Evolutionary conservation across 208 protist genomes (phyloP).

Genomic region (Acanthamoeba castellanii): DNA sequence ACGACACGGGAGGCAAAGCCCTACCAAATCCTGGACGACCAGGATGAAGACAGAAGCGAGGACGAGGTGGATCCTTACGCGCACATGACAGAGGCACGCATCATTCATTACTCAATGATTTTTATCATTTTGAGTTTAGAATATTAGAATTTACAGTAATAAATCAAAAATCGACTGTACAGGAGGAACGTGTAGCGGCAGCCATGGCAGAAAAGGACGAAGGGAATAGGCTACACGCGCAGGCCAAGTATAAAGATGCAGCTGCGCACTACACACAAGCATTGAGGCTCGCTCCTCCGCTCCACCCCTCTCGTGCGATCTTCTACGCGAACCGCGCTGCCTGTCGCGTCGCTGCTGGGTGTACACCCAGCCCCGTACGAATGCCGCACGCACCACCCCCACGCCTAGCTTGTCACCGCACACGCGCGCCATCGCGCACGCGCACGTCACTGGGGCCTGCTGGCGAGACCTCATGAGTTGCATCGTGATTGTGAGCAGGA

Average conservation of each 20-base stretch:
- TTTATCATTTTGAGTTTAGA: neutral
- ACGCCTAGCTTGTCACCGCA: neutral
- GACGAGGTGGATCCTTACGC: neutral
- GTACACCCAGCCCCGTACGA: neutral
- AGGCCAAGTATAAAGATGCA: neutral
- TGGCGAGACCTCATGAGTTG: neutral
- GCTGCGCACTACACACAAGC: slow-evolving; percentile 40
- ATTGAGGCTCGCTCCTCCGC: neutral
- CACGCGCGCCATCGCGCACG: neutral
- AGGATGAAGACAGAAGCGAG: neutral
- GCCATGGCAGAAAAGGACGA: slow-evolving; percentile 46
- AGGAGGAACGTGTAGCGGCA: slow-evolving; percentile 24
- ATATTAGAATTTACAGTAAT: neutral
- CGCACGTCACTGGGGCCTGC: neutral
- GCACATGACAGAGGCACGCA: neutral
- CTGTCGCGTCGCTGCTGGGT: neutral
- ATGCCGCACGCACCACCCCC: neutral
- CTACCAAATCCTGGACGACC: too few species aligned
- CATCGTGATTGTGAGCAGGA: neutral
- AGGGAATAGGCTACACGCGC: neutral
- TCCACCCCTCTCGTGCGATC: neutral
- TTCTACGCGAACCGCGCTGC: slow-evolving; percentile 63
- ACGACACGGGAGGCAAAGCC: too few species aligned
- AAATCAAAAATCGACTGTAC: neutral
- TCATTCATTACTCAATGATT: neutral